These are phyloP conservation scores for Corymbia citriodora DNA, from an alignment of 441 rosid species.

Conservation along the genomic window DNA sequence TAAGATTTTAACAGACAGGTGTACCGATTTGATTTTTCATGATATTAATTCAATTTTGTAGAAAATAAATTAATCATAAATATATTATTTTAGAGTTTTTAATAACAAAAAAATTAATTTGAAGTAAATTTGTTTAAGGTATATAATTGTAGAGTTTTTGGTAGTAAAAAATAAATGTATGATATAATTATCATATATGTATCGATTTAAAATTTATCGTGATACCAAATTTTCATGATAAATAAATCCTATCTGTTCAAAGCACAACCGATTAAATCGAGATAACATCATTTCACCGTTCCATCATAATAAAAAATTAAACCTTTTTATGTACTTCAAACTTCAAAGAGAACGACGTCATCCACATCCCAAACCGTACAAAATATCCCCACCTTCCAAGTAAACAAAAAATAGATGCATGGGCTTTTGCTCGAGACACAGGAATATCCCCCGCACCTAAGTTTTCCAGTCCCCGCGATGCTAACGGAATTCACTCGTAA, in stretches of 20 bases:
- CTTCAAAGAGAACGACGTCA: fast-evolving
- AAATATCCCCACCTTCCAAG: not conserved
- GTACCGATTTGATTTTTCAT: too few relatives aligned
- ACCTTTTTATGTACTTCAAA: not conserved
- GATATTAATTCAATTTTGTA: too few relatives aligned
- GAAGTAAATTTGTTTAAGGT: too few relatives aligned
- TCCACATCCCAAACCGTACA: fast-evolving
- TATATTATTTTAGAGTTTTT: too few relatives aligned
- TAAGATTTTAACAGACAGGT: too few relatives aligned
- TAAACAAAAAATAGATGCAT: not conserved
- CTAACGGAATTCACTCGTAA: not conserved
- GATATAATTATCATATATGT: too few relatives aligned
- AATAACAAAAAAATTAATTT: too few relatives aligned
- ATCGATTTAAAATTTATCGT: too few relatives aligned
- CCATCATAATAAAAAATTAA: not conserved
- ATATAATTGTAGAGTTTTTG: too few relatives aligned
- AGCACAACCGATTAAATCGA: fast-evolving
- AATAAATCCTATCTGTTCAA: fast-evolving
- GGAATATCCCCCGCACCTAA: not conserved
- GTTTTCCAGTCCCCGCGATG: not conserved
- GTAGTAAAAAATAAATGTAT: too few relatives aligned
- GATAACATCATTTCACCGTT: too few relatives aligned
- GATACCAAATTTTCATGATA: not conserved
- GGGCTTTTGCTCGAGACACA: not conserved
- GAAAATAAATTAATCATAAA: too few relatives aligned